Evolutionary conservation across 2,329 filamentous ascomycete genomes (phyloP).

Genomic region (Pestalotiopsis sp.): DNA sequence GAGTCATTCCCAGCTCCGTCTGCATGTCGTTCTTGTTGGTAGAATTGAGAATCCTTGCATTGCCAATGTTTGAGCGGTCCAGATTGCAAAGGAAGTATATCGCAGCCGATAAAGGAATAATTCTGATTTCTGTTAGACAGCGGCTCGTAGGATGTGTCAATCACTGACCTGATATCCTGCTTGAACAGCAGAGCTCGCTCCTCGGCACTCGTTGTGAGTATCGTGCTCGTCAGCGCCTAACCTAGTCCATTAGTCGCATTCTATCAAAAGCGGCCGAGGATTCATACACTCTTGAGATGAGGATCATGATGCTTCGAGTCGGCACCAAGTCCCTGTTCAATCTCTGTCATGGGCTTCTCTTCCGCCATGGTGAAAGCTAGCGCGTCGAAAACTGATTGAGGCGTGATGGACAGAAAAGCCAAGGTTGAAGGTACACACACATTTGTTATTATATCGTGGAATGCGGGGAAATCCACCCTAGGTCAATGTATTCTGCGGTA

Average conservation of each 20-base stretch:
- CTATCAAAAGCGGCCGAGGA: background rate
- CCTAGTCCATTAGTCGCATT: background rate
- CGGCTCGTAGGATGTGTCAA: too few species aligned
- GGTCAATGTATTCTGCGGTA: background rate
- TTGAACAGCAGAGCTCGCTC: slow-evolving; percentile 52
- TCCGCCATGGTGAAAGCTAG: background rate
- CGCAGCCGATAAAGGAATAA: slow-evolving; percentile 63
- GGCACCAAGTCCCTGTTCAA: background rate
- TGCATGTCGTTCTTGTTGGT: slow-evolving; percentile 64
- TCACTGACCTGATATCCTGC: slow-evolving; percentile 48
- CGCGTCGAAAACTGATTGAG: background rate
- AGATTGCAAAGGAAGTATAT: slow-evolving; percentile 72
- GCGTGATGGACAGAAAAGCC: background rate
- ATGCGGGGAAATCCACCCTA: background rate
- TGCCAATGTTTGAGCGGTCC: slow-evolving; percentile 71
- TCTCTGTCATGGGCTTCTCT: background rate
- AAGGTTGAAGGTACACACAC: background rate
- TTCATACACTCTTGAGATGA: background rate
- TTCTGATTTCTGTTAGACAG: slow-evolving; percentile 41
- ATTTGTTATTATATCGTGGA: background rate
- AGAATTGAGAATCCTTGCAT: slow-evolving; percentile 68
- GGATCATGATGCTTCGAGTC: background rate
- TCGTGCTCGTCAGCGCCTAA: background rate
- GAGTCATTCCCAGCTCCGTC: slow-evolving; percentile 62
- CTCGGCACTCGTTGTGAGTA: slow-evolving; percentile 3